Evolutionary conservation across 2,329 filamentous ascomycete genomes (phyloP), one percentile per base, ranked within the genome.

Genomic region (Ceratocystis diversiconidia): DNA sequence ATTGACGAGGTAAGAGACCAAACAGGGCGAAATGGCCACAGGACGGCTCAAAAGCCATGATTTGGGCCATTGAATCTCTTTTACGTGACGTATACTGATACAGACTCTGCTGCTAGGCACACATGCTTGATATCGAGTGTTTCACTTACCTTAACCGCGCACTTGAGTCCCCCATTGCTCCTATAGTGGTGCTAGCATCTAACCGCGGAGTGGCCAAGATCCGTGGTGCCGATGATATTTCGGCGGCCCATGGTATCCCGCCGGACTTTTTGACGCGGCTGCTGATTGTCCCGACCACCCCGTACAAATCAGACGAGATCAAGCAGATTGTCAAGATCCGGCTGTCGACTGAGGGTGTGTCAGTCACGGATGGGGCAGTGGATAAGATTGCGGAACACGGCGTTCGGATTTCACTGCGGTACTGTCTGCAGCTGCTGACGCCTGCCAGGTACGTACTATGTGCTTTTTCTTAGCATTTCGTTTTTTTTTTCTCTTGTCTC

Each of bases 61-160:
- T 36, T 30, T 19, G 5, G 32, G 17, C 7, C 55, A 30, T 17
- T 36, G 55, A 8, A 19, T 36, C 5, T 59, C 28, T n/a, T 36
- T 59, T 28, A 28, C 19, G 55, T 4, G 17, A 59, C 25, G 22
- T 59, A 7, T 59, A 59, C 55, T 59, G 15, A 59, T 30, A 59
- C 55, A 25, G n/a, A 2, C 17, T 59, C 1, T 36, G 8, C 55
- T 32, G 25, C 19, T 44, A 68, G 91, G 92, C 95, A 68, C 92
- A 99, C 79, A 99, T 99, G 94, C 90, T 99, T 71, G 94, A 99
- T 75, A 88, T 99, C 71, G 94, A 99, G 79, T 95, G 92, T 80
- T 99, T 97, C 79, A 97, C 94, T 70, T 99, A 96, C 78, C 86
- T 99, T 73, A 97, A 97, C 81, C 89, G 92, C 73, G 94, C 94